phyloP scores from a whole-genome alignment of 2,329 filamentous ascomycete genomes.

The Orbilia oligospora region DNA sequence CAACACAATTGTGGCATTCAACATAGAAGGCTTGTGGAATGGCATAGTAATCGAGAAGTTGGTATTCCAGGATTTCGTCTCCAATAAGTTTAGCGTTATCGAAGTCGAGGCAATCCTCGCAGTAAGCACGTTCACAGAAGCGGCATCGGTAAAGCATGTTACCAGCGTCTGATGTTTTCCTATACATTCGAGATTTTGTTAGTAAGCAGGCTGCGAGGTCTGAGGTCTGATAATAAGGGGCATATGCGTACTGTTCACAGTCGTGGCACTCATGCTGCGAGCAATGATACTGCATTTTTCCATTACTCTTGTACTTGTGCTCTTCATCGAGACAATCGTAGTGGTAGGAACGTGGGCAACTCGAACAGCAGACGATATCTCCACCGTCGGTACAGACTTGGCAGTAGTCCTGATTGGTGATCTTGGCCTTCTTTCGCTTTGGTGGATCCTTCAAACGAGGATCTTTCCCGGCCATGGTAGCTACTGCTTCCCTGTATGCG shows the following conservation, averaged over 20 bases:
- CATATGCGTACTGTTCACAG: constrained; percentile 70
- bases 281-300: constrained; percentile 70
- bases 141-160: constrained; percentile 71
- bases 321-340: constrained; percentile 70
- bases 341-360: constrained; percentile 73
- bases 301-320: constrained; percentile 67
- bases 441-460: constrained; percentile 70
- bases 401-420: constrained; percentile 71
- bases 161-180: constrained; percentile 65
- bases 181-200: not conserved
- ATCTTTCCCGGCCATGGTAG: constrained; percentile 73
- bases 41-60: constrained; percentile 68
- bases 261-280: constrained; percentile 72
- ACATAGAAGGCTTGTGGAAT: constrained; percentile 58
- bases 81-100: constrained; percentile 70
- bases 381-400: constrained; percentile 71
- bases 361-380: constrained; percentile 69
- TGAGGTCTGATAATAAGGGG: too few relatives aligned
- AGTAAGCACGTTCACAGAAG: constrained; percentile 72
- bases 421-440: constrained; percentile 69
- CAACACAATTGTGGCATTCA: constrained; percentile 57
- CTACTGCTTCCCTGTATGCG: constrained; percentile 70
- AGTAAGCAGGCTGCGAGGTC: too few relatives aligned
- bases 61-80: constrained; percentile 71
- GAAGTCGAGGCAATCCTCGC: constrained; percentile 74